Evolutionary conservation across 805 yeast genomes (phyloP), one percentile per base, ranked within the genome.

Genomic region (Yarrowia sp.): DNA sequence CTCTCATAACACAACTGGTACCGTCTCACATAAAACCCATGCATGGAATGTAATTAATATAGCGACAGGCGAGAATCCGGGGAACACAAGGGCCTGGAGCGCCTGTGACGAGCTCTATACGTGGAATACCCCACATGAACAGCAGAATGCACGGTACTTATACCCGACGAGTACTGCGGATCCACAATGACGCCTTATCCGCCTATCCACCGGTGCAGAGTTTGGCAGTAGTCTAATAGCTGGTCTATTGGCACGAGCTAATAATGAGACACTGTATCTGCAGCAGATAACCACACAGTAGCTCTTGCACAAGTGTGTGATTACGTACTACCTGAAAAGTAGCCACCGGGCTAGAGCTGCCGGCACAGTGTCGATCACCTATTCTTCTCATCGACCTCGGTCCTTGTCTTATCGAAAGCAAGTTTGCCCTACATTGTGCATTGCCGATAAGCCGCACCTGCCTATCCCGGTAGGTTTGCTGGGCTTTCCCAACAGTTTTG

Each of bases 401-500:
- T 24, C 52, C 13, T 30, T 33, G 55, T 49, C 40, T 34, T 50
- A 34, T 50, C 42, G 40, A 34, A 50, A 50, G 56, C 56, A 50
- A 50, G 55, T 36, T n/a, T 13, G 56, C 17, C 30, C 20, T 13
- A 30, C 34, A 50, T 50, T 9, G 43, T 38, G 58, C 58, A 52
- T 38, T 34, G n/a, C 24, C 42, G 42, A 52, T 52, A 52, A 52
- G 58, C 58, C 43, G 58, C 58, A 38, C 43, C 58, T 52, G 43
- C 43, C 56, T 38, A 52, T 52, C 58, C 12, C 12, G 42, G 43
- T n/a, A 52, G 58, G 58, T 52, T 52, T 52, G 58, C 58, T 52
- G 43, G 58, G 58, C 58, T 52, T 52, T 52, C 58, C 58, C 58
- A 52, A 52, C 58, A 52, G 58, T 34, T 50, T 50, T 49, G 20